Conservation (phyloP, 1,139 yeast species). For the Candida anutae region DNA sequence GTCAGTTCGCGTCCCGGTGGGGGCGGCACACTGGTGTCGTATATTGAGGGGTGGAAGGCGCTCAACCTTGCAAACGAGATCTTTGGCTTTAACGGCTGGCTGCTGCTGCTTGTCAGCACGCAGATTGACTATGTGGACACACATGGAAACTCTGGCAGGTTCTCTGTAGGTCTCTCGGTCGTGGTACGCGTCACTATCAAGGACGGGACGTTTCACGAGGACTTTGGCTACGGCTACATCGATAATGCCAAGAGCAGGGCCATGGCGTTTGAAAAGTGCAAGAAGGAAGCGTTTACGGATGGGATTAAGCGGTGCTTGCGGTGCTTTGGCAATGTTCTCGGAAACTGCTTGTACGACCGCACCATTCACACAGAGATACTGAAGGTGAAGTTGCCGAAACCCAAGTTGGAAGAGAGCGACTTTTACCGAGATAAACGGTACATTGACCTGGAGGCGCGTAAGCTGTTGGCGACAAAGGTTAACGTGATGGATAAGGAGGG, state of each 20-base stretch:
- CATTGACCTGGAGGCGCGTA: slow-evolving; percentile 21
- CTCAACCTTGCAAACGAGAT: slow-evolving; percentile 71
- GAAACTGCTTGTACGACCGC: slow-evolving; percentile 72
- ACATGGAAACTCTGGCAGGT: slow-evolving; percentile 43
- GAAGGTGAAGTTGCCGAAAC: slow-evolving; percentile 44
- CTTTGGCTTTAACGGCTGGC: slow-evolving; percentile 81
- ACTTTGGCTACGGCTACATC: slow-evolving; percentile 72
- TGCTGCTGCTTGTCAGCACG: slow-evolving; percentile 55
- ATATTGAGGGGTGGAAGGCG: slow-evolving; percentile 78
- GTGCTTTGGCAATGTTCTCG: slow-evolving; percentile 73
- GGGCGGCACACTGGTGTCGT: slow-evolving; percentile 60
- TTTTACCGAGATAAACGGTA: slow-evolving; percentile 33
- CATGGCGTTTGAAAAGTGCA: slow-evolving; percentile 73
- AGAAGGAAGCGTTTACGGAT: slow-evolving; percentile 77
- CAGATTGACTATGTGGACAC: slow-evolving; percentile 70
- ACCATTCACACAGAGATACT: slow-evolving; percentile 51
- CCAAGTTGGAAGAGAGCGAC: slow-evolving; percentile 43
- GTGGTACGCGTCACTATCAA: slow-evolving; percentile 63
- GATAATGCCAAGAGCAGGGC: slow-evolving; percentile 67
- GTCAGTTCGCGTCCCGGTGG: slow-evolving; percentile 78
- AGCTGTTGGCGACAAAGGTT: slow-evolving; percentile 6
- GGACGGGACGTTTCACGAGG: slow-evolving; percentile 75
- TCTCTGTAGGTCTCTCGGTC: slow-evolving; percentile 60
- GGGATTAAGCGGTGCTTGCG: slow-evolving; percentile 70
- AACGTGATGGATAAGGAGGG: slow-evolving; percentile 6